Conservation (phyloP, 768 basidiomycete genomes). For the Lactarius sanguifluus region DNA sequence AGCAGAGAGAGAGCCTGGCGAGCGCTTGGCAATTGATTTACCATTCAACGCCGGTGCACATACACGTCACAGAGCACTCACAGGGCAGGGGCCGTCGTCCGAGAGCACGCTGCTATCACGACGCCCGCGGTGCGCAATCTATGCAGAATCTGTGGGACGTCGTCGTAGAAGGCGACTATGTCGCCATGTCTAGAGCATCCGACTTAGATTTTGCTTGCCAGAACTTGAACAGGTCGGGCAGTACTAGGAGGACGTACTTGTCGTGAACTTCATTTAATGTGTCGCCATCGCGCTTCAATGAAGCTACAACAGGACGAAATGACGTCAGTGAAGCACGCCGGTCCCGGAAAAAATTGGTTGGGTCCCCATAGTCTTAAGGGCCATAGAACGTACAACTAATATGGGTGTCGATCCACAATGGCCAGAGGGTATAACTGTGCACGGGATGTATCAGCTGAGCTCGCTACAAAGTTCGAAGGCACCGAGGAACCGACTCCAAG, state of each 20-base stretch:
- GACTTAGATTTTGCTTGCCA: background rate
- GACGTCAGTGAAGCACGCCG: background rate
- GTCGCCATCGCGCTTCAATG: conserved; percentile 50
- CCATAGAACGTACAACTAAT: conserved; percentile 45
- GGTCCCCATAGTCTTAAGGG: background rate
- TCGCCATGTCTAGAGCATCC: conserved; percentile 46
- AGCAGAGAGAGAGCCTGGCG: conserved; percentile 68
- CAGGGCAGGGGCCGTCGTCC: conserved; percentile 69
- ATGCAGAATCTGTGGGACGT: conserved; percentile 74
- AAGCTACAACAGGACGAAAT: conserved; percentile 40
- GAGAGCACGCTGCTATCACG: conserved; percentile 68
- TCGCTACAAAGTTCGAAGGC: background rate
- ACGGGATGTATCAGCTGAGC: conserved; percentile 8
- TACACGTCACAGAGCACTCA: conserved; percentile 38
- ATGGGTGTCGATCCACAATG: conserved; percentile 84
- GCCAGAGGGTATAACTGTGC: conserved; percentile 79
- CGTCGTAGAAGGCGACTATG: conserved; percentile 66
- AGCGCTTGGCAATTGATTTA: conserved; percentile 49
- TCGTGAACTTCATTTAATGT: conserved; percentile 52
- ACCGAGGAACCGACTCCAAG: conserved; percentile 57
- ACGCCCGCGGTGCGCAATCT: conserved; percentile 50
- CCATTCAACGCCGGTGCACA: background rate
- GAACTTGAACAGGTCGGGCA: background rate
- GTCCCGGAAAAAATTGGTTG: background rate
- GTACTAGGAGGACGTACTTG: conserved; percentile 35